Percentiles rank a stretch among this genome's conserved stretches.
Conservation (phyloP, 2,329 filamentous ascomycete species). For the Cercospora citrullina region DNA sequence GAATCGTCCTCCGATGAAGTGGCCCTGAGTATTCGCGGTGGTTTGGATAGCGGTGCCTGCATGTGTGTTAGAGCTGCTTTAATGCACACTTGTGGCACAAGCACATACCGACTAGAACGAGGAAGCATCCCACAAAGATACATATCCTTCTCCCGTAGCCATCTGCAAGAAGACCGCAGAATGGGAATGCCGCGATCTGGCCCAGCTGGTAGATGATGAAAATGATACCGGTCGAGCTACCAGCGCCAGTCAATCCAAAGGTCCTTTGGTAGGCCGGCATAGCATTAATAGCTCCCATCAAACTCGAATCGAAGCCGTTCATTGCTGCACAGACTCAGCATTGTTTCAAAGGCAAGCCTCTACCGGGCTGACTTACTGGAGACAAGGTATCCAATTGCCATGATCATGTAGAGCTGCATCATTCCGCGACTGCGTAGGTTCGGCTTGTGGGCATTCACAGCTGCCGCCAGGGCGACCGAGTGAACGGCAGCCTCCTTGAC, state of each 20-base stretch:
- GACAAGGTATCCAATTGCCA: conserved; percentile 29
- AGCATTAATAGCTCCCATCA: conserved; percentile 55
- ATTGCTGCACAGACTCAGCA: conserved; percentile 13
- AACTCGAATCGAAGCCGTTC: conserved; percentile 37
- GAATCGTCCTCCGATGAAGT: conserved; percentile 55
- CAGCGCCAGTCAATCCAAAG: conserved; percentile 51
- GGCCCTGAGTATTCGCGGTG: conserved; percentile 48
- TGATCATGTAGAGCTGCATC: conserved; percentile 31
- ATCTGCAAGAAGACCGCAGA: conserved; percentile 44
- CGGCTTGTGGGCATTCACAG: conserved; percentile 28
- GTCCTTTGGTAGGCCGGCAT: conserved; percentile 54
- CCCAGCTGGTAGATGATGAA: conserved; percentile 49
- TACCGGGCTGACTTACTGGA: conserved; percentile 11
- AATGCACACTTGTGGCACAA: not conserved
- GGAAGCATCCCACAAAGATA: conserved; percentile 57
- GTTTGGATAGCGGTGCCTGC: conserved; percentile 50
- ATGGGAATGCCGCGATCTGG: conserved; percentile 53
- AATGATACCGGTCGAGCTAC: conserved; percentile 53
- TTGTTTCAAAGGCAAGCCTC: too few relatives aligned
- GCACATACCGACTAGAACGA: conserved; percentile 51
- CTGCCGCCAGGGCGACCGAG: conserved; percentile 30
- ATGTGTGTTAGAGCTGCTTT: not conserved
- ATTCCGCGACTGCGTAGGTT: conserved; percentile 28
- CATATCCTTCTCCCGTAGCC: conserved; percentile 54
- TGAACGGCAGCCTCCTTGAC: conserved; percentile 28